phyloP scores from a whole-genome alignment of 129 eudicot species.

The Tagetes erecta region DNA sequence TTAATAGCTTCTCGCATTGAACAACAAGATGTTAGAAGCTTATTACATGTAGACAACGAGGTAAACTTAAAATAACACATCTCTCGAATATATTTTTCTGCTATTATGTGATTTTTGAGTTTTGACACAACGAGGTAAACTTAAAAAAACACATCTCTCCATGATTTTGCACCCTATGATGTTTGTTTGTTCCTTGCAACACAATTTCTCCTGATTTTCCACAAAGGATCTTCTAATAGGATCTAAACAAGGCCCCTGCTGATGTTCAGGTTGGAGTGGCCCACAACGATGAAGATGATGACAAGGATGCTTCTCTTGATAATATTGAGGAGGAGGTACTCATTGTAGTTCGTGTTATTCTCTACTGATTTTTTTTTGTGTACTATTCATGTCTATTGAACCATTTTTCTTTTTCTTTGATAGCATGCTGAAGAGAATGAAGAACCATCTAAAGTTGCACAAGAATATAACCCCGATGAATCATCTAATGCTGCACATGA shows the following conservation, averaged over 20 bases:
- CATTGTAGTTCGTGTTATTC: conserved; percentile 16
- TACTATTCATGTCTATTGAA: conserved; percentile 16
- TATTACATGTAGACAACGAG: conserved; percentile 67
- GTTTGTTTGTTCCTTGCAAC: conserved; percentile 9
- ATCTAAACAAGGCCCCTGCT: conserved; percentile 35
- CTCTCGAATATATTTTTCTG: too few species aligned
- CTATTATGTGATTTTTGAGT: too few species aligned
- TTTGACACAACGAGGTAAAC: too few species aligned
- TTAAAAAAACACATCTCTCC: background rate
- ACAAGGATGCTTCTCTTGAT: conserved; percentile 35
- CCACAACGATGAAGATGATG: conserved; percentile 37
- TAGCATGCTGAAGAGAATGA: conserved; percentile 44
- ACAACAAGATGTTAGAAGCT: conserved; percentile 86
- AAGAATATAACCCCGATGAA: conserved; percentile 40
- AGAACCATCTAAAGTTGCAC: conserved; percentile 40
- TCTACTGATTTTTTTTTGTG: conserved; percentile 9
- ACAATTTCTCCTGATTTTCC: conserved; percentile 5
- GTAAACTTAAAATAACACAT: background rate
- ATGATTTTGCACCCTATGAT: conserved; percentile 19
- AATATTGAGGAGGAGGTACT: conserved; percentile 44
- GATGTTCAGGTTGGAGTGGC: conserved; percentile 34
- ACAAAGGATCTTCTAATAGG: conserved; percentile 40
- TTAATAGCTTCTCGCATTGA: conserved; percentile 95
- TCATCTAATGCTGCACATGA: conserved; percentile 37
- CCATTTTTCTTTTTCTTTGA: too few species aligned